Conservation (phyloP, 768 basidiomycete genomes). For the Lactarius trivialis region DNA sequence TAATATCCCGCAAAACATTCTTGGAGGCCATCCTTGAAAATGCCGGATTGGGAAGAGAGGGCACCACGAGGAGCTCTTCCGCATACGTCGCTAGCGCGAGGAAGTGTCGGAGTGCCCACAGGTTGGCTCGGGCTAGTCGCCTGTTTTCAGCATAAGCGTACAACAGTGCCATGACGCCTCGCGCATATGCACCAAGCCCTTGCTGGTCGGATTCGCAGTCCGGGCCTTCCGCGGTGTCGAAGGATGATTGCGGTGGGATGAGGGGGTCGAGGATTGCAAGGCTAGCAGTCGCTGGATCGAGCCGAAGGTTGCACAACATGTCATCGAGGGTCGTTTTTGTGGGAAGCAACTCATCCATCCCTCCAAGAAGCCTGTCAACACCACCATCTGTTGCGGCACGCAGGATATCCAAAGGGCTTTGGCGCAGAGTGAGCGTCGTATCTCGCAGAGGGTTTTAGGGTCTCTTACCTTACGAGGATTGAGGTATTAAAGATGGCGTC, state of each 20-base stretch:
- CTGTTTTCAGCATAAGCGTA: constrained; percentile 53
- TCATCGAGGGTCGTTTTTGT: constrained; percentile 8
- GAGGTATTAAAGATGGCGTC: constrained; percentile 36
- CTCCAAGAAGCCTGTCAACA: constrained; percentile 27
- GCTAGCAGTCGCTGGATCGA: constrained; percentile 45
- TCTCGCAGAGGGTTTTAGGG: not conserved
- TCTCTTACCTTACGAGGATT: constrained; percentile 32
- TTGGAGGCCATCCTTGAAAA: constrained; percentile 38
- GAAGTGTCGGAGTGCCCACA: constrained; percentile 68
- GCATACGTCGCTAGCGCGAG: constrained; percentile 56
- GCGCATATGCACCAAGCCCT: constrained; percentile 59
- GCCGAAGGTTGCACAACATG: constrained; percentile 33
- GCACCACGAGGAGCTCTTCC: constrained; percentile 52
- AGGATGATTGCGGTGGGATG: constrained; percentile 40
- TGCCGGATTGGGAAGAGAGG: constrained; percentile 41
- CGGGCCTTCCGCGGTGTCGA: constrained; percentile 15
- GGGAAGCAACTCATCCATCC: constrained; percentile 43
- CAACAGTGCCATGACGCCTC: constrained; percentile 51
- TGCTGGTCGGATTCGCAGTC: constrained; percentile 35
- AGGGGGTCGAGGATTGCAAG: constrained; percentile 55
- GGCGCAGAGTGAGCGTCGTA: not conserved
- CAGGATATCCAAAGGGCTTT: constrained; percentile 29
- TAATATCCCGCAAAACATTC: constrained; percentile 35
- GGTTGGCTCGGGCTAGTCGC: constrained; percentile 46
- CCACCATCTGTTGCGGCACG: constrained; percentile 11